Evolutionary conservation across 2,329 filamentous ascomycete genomes (phyloP), one percentile per base, ranked within the genome.

Genomic region (Emmonsiellopsis sp.): DNA sequence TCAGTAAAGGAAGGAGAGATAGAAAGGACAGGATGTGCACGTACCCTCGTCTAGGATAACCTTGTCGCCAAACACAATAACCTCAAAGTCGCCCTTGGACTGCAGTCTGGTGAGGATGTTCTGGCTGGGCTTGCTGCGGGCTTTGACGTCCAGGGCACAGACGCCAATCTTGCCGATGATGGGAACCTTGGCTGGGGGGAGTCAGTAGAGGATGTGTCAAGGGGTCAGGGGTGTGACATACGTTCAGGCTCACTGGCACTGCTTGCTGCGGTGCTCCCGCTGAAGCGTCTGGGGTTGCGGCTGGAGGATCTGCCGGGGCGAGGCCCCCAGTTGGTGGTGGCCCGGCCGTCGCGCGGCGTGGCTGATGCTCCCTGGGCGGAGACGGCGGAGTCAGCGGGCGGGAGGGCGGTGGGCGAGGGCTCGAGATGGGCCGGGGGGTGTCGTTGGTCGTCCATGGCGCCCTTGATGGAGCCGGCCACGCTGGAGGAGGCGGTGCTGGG

Each of bases 41-140:
- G 61, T 61, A 82, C 81, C 80, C 80, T 98, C 93, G 65, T 98
- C 93, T 37, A 98, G 77, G 61, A 98, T 98, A 43, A 96, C 92
- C 72, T 98, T 98, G 74, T 98, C 93, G 47, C 93, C 94, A 74
- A 98, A 98, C 10, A 98, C 92, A 57, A 95, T 86, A 27, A 97
- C 91, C 63, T 98, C 92, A 64, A 98, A 97, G 62, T 97, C 92
- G 49, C 85, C 83, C 60, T 94, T 91, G 36, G 87, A 83, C 59
- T 96, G 92, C 17, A 98, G 78, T 49, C 91, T 83, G 65, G 95
- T 97, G 55, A 98, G 74, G 61, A 98, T 98, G 65, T 95, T 97
- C 60, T 94, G 82, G 66, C 92, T 96, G 1, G 93, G 93, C 71
- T 97, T 97, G 77, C 91, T 96, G 63, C 93, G 82, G 37, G 93